Base-by-base conservation (phyloP, 2,329 filamentous ascomycete genomes). In the Aspergillus nomiae region DNA sequence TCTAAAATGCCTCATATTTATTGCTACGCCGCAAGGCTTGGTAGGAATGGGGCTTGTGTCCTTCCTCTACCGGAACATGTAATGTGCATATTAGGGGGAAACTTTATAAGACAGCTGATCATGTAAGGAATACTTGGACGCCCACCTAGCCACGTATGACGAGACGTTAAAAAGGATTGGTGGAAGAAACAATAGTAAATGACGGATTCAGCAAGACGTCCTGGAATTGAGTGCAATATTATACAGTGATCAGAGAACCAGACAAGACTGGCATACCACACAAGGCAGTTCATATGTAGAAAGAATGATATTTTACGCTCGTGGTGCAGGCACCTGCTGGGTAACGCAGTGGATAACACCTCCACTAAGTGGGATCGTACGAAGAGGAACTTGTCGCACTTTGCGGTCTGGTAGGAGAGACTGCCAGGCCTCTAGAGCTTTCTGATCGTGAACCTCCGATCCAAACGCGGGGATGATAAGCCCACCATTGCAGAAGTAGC, bases 291-390 rank as follows among this genome's bases (percentile, higher is more conserved):
- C 45, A 14, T 12, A 26, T 46, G 3, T 16, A 24, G 21, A 2
- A 46, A 45, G 1, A 16, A 46, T 26, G 24, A 6, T 7, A 48
- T 14, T 26, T 16, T 46, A 46, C n/a, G 11, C 24, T 26, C 30
- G 10, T 2, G 56, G 55, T 11, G 28, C 24, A 28, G 55, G 58
- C 11, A 72, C 66, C 36, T 72, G 72, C 57, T 76, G 72, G 2
- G 72, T 74, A 12, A 70, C 66, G 63, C 72, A 73, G 62, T 76
- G 73, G 45, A 76, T 63, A 30, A 69, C 73, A 7, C 72, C 71
- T 12, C 73, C 73, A 36, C 64, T 68, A 19, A 73, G 60, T 12
- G 72, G 69, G 36, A 75, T 67, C 21, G 65, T 70, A 57, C 65
- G 68, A n/a, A 71, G 61, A 55, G 60, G 66, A 16, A 76, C 71